Base-by-base conservation (phyloP, 352 stramenopile species). In the Poterioochromonas sp. region DNA sequence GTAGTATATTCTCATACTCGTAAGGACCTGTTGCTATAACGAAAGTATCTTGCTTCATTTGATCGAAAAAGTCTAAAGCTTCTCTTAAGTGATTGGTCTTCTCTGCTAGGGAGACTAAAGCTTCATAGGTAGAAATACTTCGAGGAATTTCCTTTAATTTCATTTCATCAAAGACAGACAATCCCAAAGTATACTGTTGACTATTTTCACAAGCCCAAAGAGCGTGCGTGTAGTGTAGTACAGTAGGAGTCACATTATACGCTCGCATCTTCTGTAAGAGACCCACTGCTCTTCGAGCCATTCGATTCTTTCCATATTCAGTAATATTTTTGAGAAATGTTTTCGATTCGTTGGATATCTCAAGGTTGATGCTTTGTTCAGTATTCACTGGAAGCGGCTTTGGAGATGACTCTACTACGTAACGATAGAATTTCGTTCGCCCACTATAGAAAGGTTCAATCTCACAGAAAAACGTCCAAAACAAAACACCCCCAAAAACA, bases 271-370 rank as follows among this genome's bases (percentile, higher is more conserved):
- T 62, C 29, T 62, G 51, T 32, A 62, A 22, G 5, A 62, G 12
- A 62, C 51, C 51, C 5, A 62, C 51, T 32, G 51, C 51, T 34
- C 51, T 22, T 34, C 51, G 8, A 32, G 51, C 51, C 51, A 62
- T 62, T 32, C 51, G 51, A 62, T 62, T 62, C 5, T 62, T 62
- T 5, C 51, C 51, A 62, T 62, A 62, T 62, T 62, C 51, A 32
- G 29, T 62, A 62, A 62, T 62, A 62, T 62, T 62, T 32, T 62
- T 62, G 5, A 62, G 26, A 32, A 62, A 62, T 34, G 8, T 22
- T 12, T 12, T 22, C 8, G 51, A 62, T 29, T 62, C 51, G 29
- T 32, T 62, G 26, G 51, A 62, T 8, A 62, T 62, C 5, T 62
- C 15, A 5, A 62, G 26, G 2, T 22, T 32, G 2, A 62, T 22